Percentiles rank a stretch among this genome's conserved stretches.
Conservation (phyloP, 202 grass and related monocot species). For the Panicum hallii region DNA sequence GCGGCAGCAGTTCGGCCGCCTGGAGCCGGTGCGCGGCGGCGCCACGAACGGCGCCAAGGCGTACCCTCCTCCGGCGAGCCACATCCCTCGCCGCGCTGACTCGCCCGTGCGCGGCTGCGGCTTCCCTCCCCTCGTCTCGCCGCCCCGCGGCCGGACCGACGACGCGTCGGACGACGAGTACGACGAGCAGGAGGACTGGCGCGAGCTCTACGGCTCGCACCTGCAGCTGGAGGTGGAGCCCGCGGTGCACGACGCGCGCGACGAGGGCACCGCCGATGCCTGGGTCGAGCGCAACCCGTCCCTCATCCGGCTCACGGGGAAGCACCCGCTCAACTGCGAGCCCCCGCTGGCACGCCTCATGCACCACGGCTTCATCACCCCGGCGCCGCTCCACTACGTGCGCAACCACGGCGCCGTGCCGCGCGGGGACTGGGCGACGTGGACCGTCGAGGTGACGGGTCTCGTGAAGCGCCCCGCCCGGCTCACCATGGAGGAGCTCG, state of each 20-base stretch:
- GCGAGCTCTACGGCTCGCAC: slow-evolving; percentile 45
- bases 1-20: slow-evolving; percentile 63
- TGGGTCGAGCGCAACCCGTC: slow-evolving; percentile 77
- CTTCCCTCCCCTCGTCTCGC: slow-evolving; percentile 56
- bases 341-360: slow-evolving; percentile 73
- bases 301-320: slow-evolving; percentile 80
- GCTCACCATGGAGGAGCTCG: slow-evolving; percentile 74
- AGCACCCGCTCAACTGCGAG: slow-evolving; percentile 91
- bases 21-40: slow-evolving; percentile 26
- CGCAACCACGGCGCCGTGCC: slow-evolving; percentile 88
- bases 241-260: slow-evolving; percentile 61
- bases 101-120: slow-evolving; percentile 56
- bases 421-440: slow-evolving; percentile 51
- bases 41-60: slow-evolving; percentile 40
- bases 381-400: slow-evolving; percentile 86
- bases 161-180: slow-evolving; percentile 44
- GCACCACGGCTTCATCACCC: slow-evolving; percentile 94
- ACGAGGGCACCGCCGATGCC: slow-evolving; percentile 75
- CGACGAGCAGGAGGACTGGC: slow-evolving; percentile 57
- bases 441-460: slow-evolving; percentile 76
- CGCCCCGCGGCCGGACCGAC: not conserved
- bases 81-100: slow-evolving; percentile 45
- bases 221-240: slow-evolving; percentile 68
- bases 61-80: slow-evolving; percentile 37
- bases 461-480: slow-evolving; percentile 48